phyloP scores from a whole-genome alignment of 345 rosid species.

The Cardamine occulta region DNA sequence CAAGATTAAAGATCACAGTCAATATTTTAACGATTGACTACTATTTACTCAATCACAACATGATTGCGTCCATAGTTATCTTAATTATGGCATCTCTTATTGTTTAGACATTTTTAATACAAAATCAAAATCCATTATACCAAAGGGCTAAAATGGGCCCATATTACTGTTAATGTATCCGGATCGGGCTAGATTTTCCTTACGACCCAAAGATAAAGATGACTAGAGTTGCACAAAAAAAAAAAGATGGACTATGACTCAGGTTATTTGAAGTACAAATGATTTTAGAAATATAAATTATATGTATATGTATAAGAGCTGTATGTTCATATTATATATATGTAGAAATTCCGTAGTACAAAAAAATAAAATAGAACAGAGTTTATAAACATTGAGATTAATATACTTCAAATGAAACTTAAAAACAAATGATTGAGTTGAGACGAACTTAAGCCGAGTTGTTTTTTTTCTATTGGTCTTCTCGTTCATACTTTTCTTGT shows the following conservation, averaged over 20 bases:
- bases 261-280: background rate
- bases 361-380: background rate
- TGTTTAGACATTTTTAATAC: background rate
- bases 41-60: constrained; percentile 5
- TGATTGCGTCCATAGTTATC: background rate
- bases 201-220: constrained; percentile 1
- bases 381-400: background rate
- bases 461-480: background rate
- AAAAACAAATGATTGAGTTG: background rate
- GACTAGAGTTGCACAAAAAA: background rate
- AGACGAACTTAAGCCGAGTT: background rate
- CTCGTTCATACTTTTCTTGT: background rate
- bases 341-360: background rate
- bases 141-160: background rate
- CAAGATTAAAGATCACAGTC: background rate
- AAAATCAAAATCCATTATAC: background rate
- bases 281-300: background rate
- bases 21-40: background rate
- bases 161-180: background rate
- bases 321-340: too few species aligned
- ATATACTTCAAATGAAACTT: background rate
- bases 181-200: background rate
- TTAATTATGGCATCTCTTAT: background rate
- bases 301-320: background rate
- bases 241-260: background rate